These are phyloP conservation scores for Colletotrichum theobromicola DNA, from an alignment of 2,329 filamentous ascomycete species.

Conservation along the genomic window DNA sequence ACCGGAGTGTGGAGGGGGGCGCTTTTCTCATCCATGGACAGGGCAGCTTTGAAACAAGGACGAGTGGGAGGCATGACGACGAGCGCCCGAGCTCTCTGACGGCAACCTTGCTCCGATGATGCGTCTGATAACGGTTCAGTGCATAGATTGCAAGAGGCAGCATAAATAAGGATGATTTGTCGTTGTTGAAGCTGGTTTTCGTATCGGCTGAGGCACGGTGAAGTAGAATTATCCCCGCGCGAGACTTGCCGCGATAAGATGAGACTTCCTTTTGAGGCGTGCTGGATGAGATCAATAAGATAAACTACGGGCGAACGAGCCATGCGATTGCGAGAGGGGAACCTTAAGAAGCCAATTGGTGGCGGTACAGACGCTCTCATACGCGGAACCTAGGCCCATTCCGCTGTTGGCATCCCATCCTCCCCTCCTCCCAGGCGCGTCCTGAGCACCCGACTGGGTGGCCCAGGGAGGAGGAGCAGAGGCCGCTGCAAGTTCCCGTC, in stretches of 20 bases:
- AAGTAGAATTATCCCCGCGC: not conserved
- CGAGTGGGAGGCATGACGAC: slow-evolving; percentile 16
- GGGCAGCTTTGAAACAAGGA: slow-evolving; percentile 19
- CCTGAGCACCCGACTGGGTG: not conserved
- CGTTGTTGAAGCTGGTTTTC: not conserved
- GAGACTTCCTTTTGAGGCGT: not conserved
- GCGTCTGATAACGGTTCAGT: slow-evolving; percentile 1
- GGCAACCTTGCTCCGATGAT: slow-evolving; percentile 7
- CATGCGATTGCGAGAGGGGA: slow-evolving; percentile 7
- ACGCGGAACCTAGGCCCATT: not conserved
- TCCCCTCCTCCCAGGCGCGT: not conserved
- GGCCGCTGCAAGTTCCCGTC: slow-evolving; percentile 14
- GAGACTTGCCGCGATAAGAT: not conserved
- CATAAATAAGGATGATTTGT: not conserved
- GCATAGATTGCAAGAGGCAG: not conserved
- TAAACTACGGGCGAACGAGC: slow-evolving; percentile 6
- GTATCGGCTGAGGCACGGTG: not conserved
- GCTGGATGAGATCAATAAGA: not conserved
- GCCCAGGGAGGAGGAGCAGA: not conserved
- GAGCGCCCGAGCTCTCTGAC: slow-evolving; percentile 13
- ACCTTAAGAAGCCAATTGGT: slow-evolving; percentile 14
- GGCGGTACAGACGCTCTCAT: not conserved
- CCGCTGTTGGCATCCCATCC: not conserved
- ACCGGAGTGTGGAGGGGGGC: not conserved
- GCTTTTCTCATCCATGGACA: slow-evolving; percentile 3